Evolutionary conservation across 345 rosid species (phyloP).

Genomic region (Anastatica hierochuntica): DNA sequence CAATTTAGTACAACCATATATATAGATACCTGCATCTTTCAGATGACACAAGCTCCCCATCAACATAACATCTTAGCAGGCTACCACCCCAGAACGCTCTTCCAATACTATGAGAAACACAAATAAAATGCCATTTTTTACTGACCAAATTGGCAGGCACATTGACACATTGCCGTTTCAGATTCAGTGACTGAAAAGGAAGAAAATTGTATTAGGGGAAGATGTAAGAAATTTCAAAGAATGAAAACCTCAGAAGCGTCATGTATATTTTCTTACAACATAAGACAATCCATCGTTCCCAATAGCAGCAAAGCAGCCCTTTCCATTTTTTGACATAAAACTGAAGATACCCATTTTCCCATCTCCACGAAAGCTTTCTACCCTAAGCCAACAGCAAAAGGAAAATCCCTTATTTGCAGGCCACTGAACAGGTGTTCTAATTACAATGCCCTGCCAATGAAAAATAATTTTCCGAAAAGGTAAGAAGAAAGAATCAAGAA

Average conservation of each 20-base stretch:
- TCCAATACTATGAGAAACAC: conserved; percentile 82
- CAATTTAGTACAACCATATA: background rate
- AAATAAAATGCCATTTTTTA: conserved; percentile 88
- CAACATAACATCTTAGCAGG: conserved; percentile 67
- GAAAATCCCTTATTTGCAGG: conserved; percentile 89
- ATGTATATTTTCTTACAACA: conserved; percentile 42
- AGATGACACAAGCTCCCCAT: conserved; percentile 79
- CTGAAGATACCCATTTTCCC: conserved; percentile 82
- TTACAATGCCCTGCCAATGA: conserved; percentile 57
- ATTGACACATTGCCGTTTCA: conserved; percentile 60
- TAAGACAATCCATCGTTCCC: conserved; percentile 57
- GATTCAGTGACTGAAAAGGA: conserved; percentile 55
- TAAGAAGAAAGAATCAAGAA: background rate
- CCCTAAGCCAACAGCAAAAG: conserved; percentile 95
- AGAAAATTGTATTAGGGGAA: conserved; percentile 17
- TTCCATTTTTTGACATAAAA: conserved; percentile 80
- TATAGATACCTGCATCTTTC: conserved; percentile 85
- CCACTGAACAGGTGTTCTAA: conserved; percentile 85
- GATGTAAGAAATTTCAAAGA: background rate
- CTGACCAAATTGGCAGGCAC: conserved; percentile 45
- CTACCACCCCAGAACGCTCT: conserved; percentile 98
- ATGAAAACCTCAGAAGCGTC: background rate
- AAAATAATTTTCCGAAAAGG: too few relatives aligned
- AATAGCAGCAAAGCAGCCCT: conserved; percentile 75
- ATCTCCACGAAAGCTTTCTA: conserved; percentile 65